Evolutionary conservation across 805 yeast species (phyloP), one percentile per base, ranked within the genome.

Genomic region (Starmerella stellata): DNA sequence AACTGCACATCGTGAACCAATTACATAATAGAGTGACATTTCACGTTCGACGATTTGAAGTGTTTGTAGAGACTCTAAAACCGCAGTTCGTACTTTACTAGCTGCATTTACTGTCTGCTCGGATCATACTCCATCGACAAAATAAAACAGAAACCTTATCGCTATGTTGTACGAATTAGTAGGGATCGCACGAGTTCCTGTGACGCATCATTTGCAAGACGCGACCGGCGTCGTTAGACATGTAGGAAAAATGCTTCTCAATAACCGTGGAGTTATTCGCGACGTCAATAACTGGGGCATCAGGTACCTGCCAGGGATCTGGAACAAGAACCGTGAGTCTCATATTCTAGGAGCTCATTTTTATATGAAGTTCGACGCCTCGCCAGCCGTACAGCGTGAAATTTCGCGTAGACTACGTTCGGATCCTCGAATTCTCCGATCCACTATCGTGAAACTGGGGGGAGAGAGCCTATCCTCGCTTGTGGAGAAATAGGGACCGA

Each of bases 261-360:
- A 74, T 44, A 85, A 87, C 59, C 81, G 94, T 66, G 98, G 98
- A 37, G 87, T 87, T n/a, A 74, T 87, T 29, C 70, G 96, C 55
- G 75, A 72, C 44, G 71, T 87, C 34, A 70, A 77, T 37, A 78
- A 83, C 45, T 60, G 85, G 56, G 95, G 95, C 1, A 69, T 74
- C 31, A 71, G 71, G 44, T 74, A 74, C 21, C 66, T 90, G 39
- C 95, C 96, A 16, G 77, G 74, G 46, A 69, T 87, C 44, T 69
- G 80, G 60, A 72, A 75, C 47, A 80, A 80, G 54, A 82, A 82
- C 53, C 92, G 83, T 53, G 93, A 85, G 54, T 69, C 73, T 44
- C 93, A 85, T 59, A 81, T 81, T 55, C 85, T 81, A 55, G 96
- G 95, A 2, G 75, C 78, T 42, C 85, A 81, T 51, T 87, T 90